Base-by-base conservation (phyloP, 768 basidiomycete species). In the Pleurotus citrinopileatus region DNA sequence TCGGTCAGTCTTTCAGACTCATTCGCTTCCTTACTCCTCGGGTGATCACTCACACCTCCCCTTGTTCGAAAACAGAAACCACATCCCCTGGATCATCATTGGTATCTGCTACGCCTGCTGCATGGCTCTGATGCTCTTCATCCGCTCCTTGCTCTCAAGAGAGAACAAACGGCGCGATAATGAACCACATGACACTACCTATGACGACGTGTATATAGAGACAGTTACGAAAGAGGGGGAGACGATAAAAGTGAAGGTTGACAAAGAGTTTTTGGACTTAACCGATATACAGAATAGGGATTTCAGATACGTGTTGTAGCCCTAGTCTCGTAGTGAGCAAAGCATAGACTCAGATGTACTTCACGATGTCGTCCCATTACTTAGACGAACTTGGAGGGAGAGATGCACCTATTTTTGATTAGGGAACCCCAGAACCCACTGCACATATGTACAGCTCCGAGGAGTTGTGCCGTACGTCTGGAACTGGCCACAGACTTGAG, bases 11-110 rank as follows among this genome's bases (percentile, higher is more conserved):
- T 10, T 34, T 9, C 2, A n/a, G 9, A 9, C n/a, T n/a, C n/a
- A 34, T 34, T 2, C 47, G 19, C 9, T 7, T 48, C 17, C 3
- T 42, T 57, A 5, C 10, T 54, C 17, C 10, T 13, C 19, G 20
- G 13, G 26, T 26, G 23, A n/a, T 2, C 4, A 26, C 32, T 12
- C 55, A 12, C 13, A 9, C 28, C 17, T 12, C 27, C 34, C 7
- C 42, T 37, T 19, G 20, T n/a, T 15, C 27, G 48, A 20, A 50
- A 47, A 54, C 56, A 86, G 87, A 44, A 87, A 90, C 59, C 84
- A 77, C 53, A 65, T 91, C 25, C 90, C 89, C 2, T 92, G 91
- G 90, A 79, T 78, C 50, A 76, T 91, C 60, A 91, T 91, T 53
- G 81, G 85, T 2, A 63, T 83, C 48, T 87, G 85, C 67, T 84